Conservation (phyloP, 192 early-diverging fungal genomes). For the Linderina pennispora region DNA sequence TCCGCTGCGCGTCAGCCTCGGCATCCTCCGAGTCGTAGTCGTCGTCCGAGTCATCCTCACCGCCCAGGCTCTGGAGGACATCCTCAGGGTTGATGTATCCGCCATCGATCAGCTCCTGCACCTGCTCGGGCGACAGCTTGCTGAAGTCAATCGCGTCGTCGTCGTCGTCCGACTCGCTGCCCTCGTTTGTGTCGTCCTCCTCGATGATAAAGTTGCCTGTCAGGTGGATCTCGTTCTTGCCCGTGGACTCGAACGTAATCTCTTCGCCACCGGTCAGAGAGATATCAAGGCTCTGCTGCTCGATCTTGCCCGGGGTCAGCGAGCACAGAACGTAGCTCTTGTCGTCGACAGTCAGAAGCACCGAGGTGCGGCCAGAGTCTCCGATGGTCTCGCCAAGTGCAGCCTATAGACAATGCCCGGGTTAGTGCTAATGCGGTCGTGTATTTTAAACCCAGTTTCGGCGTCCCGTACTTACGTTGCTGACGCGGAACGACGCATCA, state of each 20-base stretch:
- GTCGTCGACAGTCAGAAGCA: constrained; percentile 64
- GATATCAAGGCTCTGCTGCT: constrained; percentile 71
- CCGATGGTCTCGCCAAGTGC: constrained; percentile 55
- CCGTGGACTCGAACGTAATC: constrained; percentile 67
- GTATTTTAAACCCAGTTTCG: no score
- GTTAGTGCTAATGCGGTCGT: no score
- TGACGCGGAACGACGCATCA: constrained; percentile 70
- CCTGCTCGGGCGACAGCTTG: constrained; percentile 14
- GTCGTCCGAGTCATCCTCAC: constrained; percentile 30
- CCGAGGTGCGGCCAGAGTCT: constrained; percentile 53
- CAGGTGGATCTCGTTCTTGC: constrained; percentile 49
- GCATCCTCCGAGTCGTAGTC: constrained; percentile 44
- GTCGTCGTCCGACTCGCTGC: constrained; percentile 32
- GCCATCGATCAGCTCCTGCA: constrained; percentile 26
- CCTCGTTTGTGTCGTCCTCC: neutral
- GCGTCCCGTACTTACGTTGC: constrained; percentile 64
- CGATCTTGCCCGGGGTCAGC: constrained; percentile 65
- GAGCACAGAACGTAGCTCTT: constrained; percentile 77
- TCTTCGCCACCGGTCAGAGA: constrained; percentile 72
- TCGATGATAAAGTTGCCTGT: constrained; percentile 34
- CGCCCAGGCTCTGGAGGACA: constrained; percentile 3
- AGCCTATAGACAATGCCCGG: constrained; percentile 49
- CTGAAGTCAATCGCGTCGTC: constrained; percentile 41
- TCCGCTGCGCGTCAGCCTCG: constrained; percentile 41
- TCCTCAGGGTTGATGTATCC: constrained; percentile 22